Evolutionary conservation across 75 land plant species (phyloP).

Genomic region (Larix kaempferi): DNA sequence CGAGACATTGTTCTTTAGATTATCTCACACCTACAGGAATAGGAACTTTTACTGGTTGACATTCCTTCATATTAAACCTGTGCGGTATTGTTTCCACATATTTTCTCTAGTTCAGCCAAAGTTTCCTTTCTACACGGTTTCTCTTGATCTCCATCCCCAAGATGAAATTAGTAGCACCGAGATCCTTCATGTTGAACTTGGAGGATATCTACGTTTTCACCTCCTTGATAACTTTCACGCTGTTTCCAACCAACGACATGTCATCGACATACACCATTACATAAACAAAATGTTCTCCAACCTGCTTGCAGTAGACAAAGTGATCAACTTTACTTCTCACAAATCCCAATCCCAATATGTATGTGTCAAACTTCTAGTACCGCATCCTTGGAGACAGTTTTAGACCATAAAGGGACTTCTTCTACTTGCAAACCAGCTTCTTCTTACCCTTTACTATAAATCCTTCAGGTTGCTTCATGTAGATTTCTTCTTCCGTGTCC

Average conservation of each 20-base stretch:
- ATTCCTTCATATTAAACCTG: too few relatives aligned
- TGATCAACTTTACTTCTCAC: background rate
- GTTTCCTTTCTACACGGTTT: too few relatives aligned
- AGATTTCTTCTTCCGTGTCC: background rate
- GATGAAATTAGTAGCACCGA: background rate
- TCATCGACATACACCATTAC: slow-evolving; percentile 7
- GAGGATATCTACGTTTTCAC: background rate
- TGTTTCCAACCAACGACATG: background rate
- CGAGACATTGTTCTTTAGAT: too few relatives aligned
- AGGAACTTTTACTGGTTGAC: too few relatives aligned
- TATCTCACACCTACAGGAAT: too few relatives aligned
- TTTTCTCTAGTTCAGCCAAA: too few relatives aligned
- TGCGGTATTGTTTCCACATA: too few relatives aligned
- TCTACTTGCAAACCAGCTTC: background rate
- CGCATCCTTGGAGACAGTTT: slow-evolving; percentile 14
- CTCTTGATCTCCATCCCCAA: too few relatives aligned
- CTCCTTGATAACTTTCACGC: too few relatives aligned
- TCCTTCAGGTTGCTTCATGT: background rate
- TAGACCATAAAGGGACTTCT: slow-evolving; percentile 13
- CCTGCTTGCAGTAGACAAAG: background rate
- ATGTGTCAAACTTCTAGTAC: slow-evolving; percentile 9
- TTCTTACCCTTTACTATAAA: background rate
- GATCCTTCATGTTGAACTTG: background rate
- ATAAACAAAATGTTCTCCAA: too few relatives aligned
- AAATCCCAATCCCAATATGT: background rate